phyloP scores from a whole-genome alignment of 805 yeast species.

The Candida ipomoeae region DNA sequence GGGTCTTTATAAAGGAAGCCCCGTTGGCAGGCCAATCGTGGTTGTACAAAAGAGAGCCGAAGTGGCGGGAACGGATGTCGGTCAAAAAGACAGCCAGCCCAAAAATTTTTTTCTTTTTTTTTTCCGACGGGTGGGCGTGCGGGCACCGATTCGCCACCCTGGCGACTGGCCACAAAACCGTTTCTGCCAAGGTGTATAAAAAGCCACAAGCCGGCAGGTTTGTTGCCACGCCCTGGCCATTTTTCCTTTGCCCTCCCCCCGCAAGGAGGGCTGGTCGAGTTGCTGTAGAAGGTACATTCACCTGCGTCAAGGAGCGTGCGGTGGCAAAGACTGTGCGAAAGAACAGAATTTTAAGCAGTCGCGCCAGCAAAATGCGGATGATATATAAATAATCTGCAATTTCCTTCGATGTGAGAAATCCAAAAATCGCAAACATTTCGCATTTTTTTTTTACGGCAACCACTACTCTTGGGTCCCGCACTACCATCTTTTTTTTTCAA shows the following conservation, averaged over 20 bases:
- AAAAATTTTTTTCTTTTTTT: not conserved
- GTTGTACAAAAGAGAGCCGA: not conserved
- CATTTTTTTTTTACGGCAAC: constrained; percentile 11
- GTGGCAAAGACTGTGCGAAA: constrained; percentile 7
- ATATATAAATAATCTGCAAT: constrained; percentile 21
- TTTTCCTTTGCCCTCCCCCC: not conserved
- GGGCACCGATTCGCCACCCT: constrained; percentile 1
- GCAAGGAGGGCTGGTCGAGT: not conserved
- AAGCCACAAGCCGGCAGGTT: too few relatives aligned
- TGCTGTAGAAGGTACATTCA: constrained; percentile 3
- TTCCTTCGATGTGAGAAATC: constrained; percentile 17
- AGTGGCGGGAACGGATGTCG: not conserved
- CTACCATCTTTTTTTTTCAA: constrained; percentile 4
- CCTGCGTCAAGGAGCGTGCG: constrained; percentile 17
- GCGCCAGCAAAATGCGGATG: constrained; percentile 19
- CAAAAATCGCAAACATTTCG: constrained; percentile 15
- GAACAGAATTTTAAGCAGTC: constrained; percentile 10
- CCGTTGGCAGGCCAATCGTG: not conserved
- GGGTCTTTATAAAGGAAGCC: not conserved
- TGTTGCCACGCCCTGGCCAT: too few relatives aligned
- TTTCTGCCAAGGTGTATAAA: not conserved
- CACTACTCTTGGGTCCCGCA: constrained; percentile 12
- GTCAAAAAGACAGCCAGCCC: not conserved
- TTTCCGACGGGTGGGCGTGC: not conserved
- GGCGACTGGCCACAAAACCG: not conserved